Conservation (phyloP, 108 stramenopile species). For the Poteriospumella lacustris region DNA sequence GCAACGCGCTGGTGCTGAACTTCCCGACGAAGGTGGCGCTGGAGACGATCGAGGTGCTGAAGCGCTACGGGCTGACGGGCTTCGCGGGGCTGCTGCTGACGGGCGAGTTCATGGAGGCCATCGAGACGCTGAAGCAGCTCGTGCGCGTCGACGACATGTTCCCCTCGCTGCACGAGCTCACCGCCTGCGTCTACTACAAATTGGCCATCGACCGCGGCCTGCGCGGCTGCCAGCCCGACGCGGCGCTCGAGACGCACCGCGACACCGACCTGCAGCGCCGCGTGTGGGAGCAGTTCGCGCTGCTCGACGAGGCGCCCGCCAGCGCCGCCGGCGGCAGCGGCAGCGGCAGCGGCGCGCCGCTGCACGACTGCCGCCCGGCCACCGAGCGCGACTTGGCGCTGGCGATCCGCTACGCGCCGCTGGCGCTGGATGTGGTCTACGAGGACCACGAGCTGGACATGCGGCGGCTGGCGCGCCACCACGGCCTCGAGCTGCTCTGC, state of each 20-base stretch:
- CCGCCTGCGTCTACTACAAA: neutral
- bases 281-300: no score
- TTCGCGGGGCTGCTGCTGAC: neutral
- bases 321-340: no score
- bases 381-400: neutral
- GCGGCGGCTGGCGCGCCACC: neutral
- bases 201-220: slow-evolving; percentile 26
- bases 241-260: neutral
- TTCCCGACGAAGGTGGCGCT: neutral
- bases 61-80: neutral
- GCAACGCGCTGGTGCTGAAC: neutral
- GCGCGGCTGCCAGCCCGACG: slow-evolving; percentile 10
- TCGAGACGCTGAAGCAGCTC: slow-evolving; percentile 16
- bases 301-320: no score
- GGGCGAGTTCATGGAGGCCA: neutral
- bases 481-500: neutral
- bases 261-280: no score
- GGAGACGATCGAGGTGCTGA: neutral
- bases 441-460: neutral
- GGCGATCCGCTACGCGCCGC: neutral
- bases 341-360: no score
- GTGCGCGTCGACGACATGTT: neutral
- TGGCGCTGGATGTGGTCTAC: slow-evolving; percentile 15
- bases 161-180: neutral
- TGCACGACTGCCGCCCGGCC: no score